These are phyloP conservation scores for Boletus sp. DNA, from an alignment of 1,284 basidiomycete genomes.

Conservation along the genomic window DNA sequence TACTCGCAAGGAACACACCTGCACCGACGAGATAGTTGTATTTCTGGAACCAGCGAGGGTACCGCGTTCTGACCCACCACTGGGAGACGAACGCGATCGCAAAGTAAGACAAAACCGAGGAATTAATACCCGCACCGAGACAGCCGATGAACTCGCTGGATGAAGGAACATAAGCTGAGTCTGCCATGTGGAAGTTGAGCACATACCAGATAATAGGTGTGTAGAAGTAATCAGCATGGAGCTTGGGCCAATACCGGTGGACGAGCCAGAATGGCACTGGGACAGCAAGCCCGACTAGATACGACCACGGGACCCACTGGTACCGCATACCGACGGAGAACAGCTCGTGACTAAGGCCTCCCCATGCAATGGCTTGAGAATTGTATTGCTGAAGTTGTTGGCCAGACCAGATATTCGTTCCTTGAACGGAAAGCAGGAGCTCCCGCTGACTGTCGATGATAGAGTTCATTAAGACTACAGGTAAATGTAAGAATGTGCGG, in stretches of 20 bases:
- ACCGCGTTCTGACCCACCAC: too few relatives aligned
- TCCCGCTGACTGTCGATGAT: constrained; percentile 54
- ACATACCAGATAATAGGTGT: constrained; percentile 44
- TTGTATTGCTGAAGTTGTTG: too few relatives aligned
- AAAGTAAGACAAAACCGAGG: constrained; percentile 40
- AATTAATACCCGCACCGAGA: constrained; percentile 46
- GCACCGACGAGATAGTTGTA: constrained; percentile 5
- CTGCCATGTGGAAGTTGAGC: background rate
- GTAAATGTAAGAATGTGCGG: background rate
- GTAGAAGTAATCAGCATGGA: constrained; percentile 44
- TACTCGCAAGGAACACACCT: constrained; percentile 22
- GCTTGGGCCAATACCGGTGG: constrained; percentile 42
- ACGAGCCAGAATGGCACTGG: constrained; percentile 56
- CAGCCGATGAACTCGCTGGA: constrained; percentile 36
- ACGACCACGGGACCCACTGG: constrained; percentile 46
- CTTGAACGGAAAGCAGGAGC: constrained; percentile 23
- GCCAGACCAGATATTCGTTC: too few relatives aligned
- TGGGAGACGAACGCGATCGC: constrained; percentile 41
- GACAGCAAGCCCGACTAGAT: constrained; percentile 39
- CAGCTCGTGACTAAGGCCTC: constrained; percentile 57
- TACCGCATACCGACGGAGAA: constrained; percentile 55
- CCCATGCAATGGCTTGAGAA: constrained; percentile 43
- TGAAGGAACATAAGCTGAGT: background rate
- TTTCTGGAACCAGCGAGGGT: too few relatives aligned
- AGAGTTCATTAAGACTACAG: constrained; percentile 51